Evolutionary conservation across 139 green algal genomes (phyloP).

Genomic region (Deuterostichococcus epilithicus): DNA sequence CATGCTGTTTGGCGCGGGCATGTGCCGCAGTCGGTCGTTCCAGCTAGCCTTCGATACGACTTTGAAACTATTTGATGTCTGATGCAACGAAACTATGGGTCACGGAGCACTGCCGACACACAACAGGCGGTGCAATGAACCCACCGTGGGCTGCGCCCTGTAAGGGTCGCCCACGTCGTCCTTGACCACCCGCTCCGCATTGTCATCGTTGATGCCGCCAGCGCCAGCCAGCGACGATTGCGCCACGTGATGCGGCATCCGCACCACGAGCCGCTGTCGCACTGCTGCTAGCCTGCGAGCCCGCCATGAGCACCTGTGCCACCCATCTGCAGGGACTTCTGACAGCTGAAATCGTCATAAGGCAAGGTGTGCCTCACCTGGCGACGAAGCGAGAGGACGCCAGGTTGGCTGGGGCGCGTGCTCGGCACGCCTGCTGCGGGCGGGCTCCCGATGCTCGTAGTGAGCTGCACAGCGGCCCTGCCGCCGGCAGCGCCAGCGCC

Average conservation of each 20-base stretch:
- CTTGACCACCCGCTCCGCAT: slow-evolving; percentile 6
- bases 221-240: neutral
- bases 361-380: neutral
- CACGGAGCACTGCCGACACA: neutral
- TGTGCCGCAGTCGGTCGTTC: neutral
- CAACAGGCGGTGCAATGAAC: neutral
- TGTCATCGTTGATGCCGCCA: neutral
- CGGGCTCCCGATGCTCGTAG: too few relatives aligned
- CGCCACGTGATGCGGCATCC: neutral
- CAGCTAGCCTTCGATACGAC: too few relatives aligned
- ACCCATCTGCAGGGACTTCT: too few relatives aligned
- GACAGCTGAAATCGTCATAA: too few relatives aligned
- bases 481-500: neutral
- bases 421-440: neutral
- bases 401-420: neutral
- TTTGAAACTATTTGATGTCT: neutral
- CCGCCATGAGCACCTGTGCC: too few relatives aligned
- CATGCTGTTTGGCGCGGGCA: too few relatives aligned
- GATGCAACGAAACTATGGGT: neutral
- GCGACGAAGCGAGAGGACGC: neutral
- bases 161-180: slow-evolving; percentile 2
- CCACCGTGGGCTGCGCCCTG: neutral
- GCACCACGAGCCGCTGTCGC: neutral
- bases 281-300: neutral
- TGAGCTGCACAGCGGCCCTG: neutral